Evolutionary conservation across 1,139 yeast species (phyloP).

Genomic region (Suhomyces anneliseae): DNA sequence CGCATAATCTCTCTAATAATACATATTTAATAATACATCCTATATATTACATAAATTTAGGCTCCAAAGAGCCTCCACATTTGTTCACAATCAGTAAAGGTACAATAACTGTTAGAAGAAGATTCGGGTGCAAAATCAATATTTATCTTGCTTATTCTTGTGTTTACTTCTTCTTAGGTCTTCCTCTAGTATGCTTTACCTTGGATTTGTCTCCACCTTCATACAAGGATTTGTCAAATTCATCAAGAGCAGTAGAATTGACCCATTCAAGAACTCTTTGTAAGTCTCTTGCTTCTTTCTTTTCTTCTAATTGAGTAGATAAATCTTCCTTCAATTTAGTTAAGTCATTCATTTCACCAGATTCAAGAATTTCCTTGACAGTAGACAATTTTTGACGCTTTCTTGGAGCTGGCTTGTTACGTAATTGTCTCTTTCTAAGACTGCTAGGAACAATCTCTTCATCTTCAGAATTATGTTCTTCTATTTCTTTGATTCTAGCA

Average conservation of each 20-base stretch:
- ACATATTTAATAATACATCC: conserved; percentile 1
- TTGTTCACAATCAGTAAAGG: too few species aligned
- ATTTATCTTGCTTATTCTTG: neutral
- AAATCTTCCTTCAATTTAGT: conserved; percentile 27
- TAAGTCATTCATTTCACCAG: conserved; percentile 34
- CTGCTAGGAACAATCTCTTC: conserved; percentile 16
- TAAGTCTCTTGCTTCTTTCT: conserved; percentile 40
- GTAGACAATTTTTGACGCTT: conserved; percentile 26
- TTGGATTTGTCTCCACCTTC: conserved; percentile 53
- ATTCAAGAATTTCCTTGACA: conserved; percentile 29
- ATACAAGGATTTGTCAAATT: conserved; percentile 52
- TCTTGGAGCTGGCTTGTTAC: conserved; percentile 14
- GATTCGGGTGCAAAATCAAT: too few species aligned
- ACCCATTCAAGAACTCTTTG: conserved; percentile 60
- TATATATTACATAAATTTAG: conserved; percentile 1
- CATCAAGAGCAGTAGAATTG: conserved; percentile 55
- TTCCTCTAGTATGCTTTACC: conserved; percentile 19
- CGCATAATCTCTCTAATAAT: neutral
- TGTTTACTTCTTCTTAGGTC: conserved; percentile 4
- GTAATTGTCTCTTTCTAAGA: conserved; percentile 19
- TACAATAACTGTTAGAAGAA: neutral
- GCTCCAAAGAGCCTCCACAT: too few species aligned
- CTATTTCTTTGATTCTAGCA: conserved; percentile 22
- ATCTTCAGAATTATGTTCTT: conserved; percentile 22
- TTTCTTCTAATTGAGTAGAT: conserved; percentile 26